Evolutionary conservation across 371 early-diverging fungal species (phyloP).

Genomic region (Basidiobolus meristosporus): DNA sequence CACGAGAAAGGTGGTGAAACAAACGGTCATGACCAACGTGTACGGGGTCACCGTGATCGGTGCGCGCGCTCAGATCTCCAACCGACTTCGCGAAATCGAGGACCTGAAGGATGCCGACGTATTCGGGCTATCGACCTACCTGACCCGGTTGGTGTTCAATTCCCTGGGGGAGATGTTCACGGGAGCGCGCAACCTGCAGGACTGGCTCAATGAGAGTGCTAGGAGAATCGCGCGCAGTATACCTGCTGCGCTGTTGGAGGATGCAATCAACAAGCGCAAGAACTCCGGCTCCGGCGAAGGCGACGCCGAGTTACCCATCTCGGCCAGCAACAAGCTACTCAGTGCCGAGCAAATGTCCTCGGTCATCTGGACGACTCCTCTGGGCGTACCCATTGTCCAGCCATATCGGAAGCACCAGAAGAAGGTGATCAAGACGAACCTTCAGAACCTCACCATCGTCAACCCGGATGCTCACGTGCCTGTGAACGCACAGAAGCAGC

Average conservation of each 20-base stretch:
- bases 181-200: conserved; percentile 77
- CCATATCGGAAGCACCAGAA: conserved; percentile 70
- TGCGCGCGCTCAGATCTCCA: conserved; percentile 74
- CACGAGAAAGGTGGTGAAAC: conserved; percentile 90
- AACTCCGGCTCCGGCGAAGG: background rate
- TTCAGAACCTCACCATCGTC: conserved; percentile 62
- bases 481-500: conserved; percentile 81
- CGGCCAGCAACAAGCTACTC: conserved; percentile 3
- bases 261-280: background rate
- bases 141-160: conserved; percentile 69
- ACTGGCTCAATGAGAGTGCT: conserved; percentile 86
- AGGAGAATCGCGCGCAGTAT: conserved; percentile 63
- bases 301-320: too few relatives aligned
- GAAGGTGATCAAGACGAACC: conserved; percentile 43
- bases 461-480: conserved; percentile 54
- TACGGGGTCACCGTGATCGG: conserved; percentile 96
- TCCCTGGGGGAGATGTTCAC: conserved; percentile 79
- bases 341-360: conserved; percentile 49
- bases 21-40: conserved; percentile 98
- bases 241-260: conserved; percentile 29
- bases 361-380: conserved; percentile 93
- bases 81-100: conserved; percentile 50
- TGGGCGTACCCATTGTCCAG: conserved; percentile 88
- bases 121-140: conserved; percentile 31
- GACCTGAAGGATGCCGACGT: conserved; percentile 32